Base-by-base conservation (phyloP, 1,139 yeast genomes). In the Taphrina pruni region DNA sequence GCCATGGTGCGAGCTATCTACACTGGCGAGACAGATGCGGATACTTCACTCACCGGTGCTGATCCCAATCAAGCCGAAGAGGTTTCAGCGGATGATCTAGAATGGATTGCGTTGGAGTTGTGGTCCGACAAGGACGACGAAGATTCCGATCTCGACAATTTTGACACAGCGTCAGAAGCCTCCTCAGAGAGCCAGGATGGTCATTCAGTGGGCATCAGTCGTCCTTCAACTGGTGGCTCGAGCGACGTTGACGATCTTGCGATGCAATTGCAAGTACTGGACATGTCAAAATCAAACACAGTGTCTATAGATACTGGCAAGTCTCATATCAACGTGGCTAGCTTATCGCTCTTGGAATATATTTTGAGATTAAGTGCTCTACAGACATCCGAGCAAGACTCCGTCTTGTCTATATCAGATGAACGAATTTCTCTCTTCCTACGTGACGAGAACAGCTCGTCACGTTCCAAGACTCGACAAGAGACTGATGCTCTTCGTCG, bases 341-440 rank as follows among this genome's bases (percentile, higher is more conserved):
- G 68, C 6, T 54, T 70, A 54, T 85, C 92, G 0, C 77, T 89
- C 38, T 78, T 89, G 1, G 95, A 90, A 75, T 89, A 89, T 73
- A 74, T 88, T 5, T 75, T 89, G 1, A 80, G 95, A 62, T 79
- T 90, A 6, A 78, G 86, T 38, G 86, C 88, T 0, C 78, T 89
- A 32, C 93, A 90, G 75, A 80, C 84, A 21, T 84, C 81, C 72
- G 94, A 89, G 74, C 87, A 85, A 71, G 80, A 78, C 41, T 80
- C 87, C 0, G 78, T 89, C 8, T 77, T 86, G 32, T 79, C 84
- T 2, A 84, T 87, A 12, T 83, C 84, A 20, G 96, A 90, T 76
- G 96, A 89, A 75, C 83, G 89, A 32, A 79, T 90, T 21, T 79
- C 88, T 9, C 75, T 87, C 1, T 89, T 88, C 73, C 78, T 90